Evolutionary conservation across 2,329 filamentous ascomycete species (phyloP).

Genomic region (Botrytis fragariae): DNA sequence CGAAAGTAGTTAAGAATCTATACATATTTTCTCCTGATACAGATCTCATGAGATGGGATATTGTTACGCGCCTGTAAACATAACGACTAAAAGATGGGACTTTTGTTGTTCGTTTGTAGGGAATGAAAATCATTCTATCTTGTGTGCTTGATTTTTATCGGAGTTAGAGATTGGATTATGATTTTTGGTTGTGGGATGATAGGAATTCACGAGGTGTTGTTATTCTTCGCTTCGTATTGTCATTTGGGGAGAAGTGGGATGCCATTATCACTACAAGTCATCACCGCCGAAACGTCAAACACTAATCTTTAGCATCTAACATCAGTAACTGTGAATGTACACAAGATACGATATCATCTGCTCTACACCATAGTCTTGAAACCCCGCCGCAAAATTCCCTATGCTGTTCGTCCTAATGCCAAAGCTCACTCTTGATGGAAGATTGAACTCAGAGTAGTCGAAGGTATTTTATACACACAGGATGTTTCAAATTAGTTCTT

Average conservation of each 20-base stretch:
- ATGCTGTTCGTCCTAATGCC: no score
- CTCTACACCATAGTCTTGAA: not conserved
- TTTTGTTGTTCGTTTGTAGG: not conserved
- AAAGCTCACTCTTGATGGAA: no score
- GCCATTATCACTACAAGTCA: not conserved
- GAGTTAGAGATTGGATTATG: not conserved
- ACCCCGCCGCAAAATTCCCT: not conserved
- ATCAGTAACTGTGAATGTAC: not conserved
- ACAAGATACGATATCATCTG: not conserved
- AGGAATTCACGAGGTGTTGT: not conserved
- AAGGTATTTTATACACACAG: no score
- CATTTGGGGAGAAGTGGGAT: accelerated
- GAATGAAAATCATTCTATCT: not conserved
- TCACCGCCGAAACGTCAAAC: no score
- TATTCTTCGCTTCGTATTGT: not conserved
- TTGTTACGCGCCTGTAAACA: not conserved
- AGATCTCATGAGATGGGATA: not conserved
- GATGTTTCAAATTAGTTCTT: no score
- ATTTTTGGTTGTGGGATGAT: not conserved
- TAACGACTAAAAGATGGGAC: no score
- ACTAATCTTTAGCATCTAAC: no score
- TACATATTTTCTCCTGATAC: not conserved
- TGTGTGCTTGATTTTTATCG: no score
- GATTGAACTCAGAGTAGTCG: no score
- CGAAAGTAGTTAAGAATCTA: not conserved